Percentiles rank a stretch among this genome's conserved stretches.
These are phyloP conservation scores for Paraglomus brasilianum DNA, from an alignment of 192 early-diverging fungal genomes.

Conservation along the genomic window DNA sequence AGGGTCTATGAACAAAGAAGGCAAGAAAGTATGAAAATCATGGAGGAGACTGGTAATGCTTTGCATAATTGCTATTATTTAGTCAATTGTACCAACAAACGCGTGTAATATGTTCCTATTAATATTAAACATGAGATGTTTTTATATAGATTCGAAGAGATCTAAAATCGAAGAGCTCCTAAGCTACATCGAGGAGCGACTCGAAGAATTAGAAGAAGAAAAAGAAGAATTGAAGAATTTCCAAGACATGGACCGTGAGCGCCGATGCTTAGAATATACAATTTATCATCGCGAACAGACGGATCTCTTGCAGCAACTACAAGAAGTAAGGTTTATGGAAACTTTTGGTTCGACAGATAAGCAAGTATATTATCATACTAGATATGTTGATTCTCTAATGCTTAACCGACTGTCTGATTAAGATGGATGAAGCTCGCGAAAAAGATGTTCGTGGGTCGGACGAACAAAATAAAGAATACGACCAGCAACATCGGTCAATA, in stretches of 20 bases:
- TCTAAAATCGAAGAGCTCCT: slow-evolving; percentile 88
- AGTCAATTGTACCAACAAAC: too few species aligned
- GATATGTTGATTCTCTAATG: not conserved
- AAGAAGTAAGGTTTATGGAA: slow-evolving; percentile 46
- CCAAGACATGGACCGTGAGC: slow-evolving; percentile 81
- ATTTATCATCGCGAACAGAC: slow-evolving; percentile 88
- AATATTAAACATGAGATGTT: not conserved
- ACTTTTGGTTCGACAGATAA: not conserved
- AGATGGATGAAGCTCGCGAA: slow-evolving; percentile 44
- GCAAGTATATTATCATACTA: not conserved
- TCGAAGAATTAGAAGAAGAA: slow-evolving; percentile 89
- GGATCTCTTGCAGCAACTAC: slow-evolving; percentile 75
- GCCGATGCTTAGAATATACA: slow-evolving; percentile 88
- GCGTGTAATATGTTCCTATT: slow-evolving; percentile 23
- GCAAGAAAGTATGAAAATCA: slow-evolving; percentile 85
- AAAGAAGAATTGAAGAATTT: slow-evolving; percentile 91
- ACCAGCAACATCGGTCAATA: slow-evolving; percentile 54
- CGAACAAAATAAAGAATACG: slow-evolving; percentile 53
- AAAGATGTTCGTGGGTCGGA: slow-evolving; percentile 50
- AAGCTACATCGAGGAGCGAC: slow-evolving; percentile 81
- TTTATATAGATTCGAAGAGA: slow-evolving; percentile 67
- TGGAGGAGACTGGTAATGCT: slow-evolving; percentile 79
- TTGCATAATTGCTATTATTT: not conserved
- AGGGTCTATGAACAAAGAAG: slow-evolving; percentile 92
- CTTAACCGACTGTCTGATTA: not conserved